These are phyloP conservation scores for Candida sanyaensis DNA, from an alignment of 1,139 yeast species.

Conservation along the genomic window DNA sequence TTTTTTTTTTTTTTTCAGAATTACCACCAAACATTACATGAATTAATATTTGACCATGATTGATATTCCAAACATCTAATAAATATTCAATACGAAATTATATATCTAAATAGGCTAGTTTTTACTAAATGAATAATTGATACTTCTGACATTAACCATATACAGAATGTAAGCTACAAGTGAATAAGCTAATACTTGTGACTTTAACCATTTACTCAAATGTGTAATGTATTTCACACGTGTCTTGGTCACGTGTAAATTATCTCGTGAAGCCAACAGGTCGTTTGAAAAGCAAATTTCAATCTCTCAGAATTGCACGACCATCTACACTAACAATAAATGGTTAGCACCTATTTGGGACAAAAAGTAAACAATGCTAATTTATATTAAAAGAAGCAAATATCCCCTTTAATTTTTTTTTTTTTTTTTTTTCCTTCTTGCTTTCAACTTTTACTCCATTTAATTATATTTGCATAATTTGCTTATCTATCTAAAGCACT, in stretches of 20 bases:
- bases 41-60: neutral
- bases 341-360: constrained; percentile 6
- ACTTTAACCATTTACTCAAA: too few relatives aligned
- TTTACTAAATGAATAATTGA: neutral
- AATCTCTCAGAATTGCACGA: too few relatives aligned
- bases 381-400: constrained; percentile 2
- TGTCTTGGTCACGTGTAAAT: too few relatives aligned
- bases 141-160: neutral
- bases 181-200: too few relatives aligned
- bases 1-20: neutral
- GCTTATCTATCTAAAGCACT: too few relatives aligned
- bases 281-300: too few relatives aligned
- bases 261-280: too few relatives aligned
- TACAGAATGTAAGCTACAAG: too few relatives aligned
- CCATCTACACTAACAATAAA: neutral
- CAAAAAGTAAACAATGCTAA: constrained; percentile 9
- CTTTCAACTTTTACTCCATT: neutral
- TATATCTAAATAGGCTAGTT: neutral
- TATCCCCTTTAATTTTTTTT: too few relatives aligned
- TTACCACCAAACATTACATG: too few relatives aligned
- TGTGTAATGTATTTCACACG: too few relatives aligned
- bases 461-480: too few relatives aligned
- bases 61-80: neutral
- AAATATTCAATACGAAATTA: neutral
- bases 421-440: neutral